Evolutionary conservation across 2,329 filamentous ascomycete genomes (phyloP).

Genomic region (Aspergillus aculeatinus): DNA sequence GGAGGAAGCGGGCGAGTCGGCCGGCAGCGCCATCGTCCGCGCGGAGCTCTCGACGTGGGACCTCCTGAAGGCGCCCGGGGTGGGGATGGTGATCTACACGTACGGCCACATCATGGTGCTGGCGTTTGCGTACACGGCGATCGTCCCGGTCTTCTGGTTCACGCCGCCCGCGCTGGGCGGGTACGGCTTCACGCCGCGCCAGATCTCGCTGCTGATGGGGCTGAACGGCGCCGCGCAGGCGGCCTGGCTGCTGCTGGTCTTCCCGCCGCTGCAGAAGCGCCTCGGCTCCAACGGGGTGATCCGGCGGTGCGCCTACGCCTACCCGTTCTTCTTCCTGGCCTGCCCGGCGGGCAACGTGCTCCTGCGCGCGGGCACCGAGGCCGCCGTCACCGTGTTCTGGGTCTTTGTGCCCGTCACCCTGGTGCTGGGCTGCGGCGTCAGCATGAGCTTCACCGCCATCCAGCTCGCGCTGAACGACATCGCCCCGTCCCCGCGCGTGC

Average conservation of each 20-base stretch:
- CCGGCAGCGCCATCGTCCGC: not conserved
- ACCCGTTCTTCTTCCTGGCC: conserved; percentile 63
- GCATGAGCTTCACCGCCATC: conserved; percentile 68
- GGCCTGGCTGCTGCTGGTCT: conserved; percentile 67
- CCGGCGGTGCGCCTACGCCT: conserved; percentile 55
- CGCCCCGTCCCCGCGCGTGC: conserved; percentile 60
- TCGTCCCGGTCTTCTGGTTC: conserved; percentile 68
- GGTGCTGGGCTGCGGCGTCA: conserved; percentile 61
- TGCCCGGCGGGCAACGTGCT: conserved; percentile 59
- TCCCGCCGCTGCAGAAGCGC: conserved; percentile 65
- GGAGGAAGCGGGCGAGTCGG: not conserved
- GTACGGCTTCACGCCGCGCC: conserved; percentile 59
- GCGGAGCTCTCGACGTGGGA: not conserved
- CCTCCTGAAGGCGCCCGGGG: conserved; percentile 52
- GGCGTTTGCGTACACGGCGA: conserved; percentile 69
- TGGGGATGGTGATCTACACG: conserved; percentile 63
- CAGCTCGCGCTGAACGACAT: conserved; percentile 76
- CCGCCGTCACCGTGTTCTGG: conserved; percentile 54
- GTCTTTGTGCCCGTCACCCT: conserved; percentile 46
- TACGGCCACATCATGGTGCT: conserved; percentile 68
- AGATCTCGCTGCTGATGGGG: conserved; percentile 67
- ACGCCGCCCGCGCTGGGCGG: conserved; percentile 64
- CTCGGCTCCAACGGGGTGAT: conserved; percentile 67
- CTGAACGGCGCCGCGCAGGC: conserved; percentile 66
- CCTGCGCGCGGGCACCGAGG: conserved; percentile 43